Evolutionary conservation across 2,329 filamentous ascomycete species (phyloP), one percentile per base, ranked within the genome.

Genomic region (Emmonsiellopsis sp.): DNA sequence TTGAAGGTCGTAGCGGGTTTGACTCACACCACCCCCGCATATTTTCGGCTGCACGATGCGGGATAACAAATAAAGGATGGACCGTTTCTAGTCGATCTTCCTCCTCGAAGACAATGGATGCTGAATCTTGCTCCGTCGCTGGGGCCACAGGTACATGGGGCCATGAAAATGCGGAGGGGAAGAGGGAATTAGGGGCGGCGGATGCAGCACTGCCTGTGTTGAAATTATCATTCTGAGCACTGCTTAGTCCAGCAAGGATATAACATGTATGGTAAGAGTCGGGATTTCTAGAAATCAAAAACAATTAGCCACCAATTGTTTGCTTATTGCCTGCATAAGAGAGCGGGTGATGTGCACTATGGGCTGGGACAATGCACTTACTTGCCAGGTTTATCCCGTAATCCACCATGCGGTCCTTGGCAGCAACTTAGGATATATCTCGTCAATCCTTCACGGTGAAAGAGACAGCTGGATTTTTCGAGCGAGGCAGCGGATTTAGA

Each of bases 231-330:
- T 95, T 81, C 71, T 95, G 89, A 26, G 86, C 85, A 51, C 84
- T 86, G 68, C 88, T 93, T 60, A 97, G 76, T 5, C 92, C 92
- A 20, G 86, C 84, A 16, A 97, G 79, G 32, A 91, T 89, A 72
- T 97, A 97, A 73, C 88, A 93, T 44, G 89, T 89, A 71, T 97
- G 92, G 65, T 97, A 96, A 48, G 86, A 85, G 73, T 97, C 92
- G 4, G 90, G 84, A 56, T 78, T 77, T 63, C 87, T 90, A 61
- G 46, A 54, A 43, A 40, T 26, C 55, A 43, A 9, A 15, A 31
- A 10, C 15, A 40, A 26, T 42, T 26, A 51, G 16, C 20, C 16
- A 11, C 20, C 10, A 38, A 11, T 13, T 8, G 16, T 38, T 26
- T 37, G 10, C 15, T 20, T 38, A 37, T 20, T 38, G n/a, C 37